Conservation (phyloP, 805 yeast genomes). For the Sungouiella blattae region DNA sequence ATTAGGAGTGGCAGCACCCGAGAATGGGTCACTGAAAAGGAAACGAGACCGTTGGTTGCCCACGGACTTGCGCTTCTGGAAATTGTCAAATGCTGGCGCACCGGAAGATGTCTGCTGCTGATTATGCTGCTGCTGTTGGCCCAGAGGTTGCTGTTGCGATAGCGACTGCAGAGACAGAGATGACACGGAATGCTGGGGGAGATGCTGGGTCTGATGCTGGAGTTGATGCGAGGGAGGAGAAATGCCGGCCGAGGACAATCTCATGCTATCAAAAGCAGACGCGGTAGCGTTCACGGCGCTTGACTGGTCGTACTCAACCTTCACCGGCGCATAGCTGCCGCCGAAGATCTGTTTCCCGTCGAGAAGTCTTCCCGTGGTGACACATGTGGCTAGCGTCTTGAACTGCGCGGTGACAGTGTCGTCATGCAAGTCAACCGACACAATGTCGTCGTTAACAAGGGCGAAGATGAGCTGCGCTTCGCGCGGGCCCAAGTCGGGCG, state of each 20-base stretch:
- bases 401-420: slow-evolving; percentile 31
- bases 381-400: slow-evolving; percentile 35
- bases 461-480: slow-evolving; percentile 69
- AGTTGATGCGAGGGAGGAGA: slow-evolving; percentile 30
- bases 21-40: slow-evolving; percentile 61
- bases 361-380: slow-evolving; percentile 37
- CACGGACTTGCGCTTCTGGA: slow-evolving; percentile 50
- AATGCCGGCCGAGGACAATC: slow-evolving; percentile 25
- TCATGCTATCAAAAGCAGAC: slow-evolving; percentile 23
- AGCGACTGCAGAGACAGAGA: slow-evolving; percentile 5
- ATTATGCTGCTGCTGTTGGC: slow-evolving; percentile 4
- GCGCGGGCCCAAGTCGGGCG: slow-evolving; percentile 59
- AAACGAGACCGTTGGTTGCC: slow-evolving; percentile 65
- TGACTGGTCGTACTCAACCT: slow-evolving; percentile 30
- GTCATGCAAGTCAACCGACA: slow-evolving; percentile 46
- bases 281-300: slow-evolving; percentile 12
- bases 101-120: slow-evolving; percentile 10
- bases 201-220: slow-evolving; percentile 2
- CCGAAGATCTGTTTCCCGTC: slow-evolving; percentile 42
- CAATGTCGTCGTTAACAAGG: slow-evolving; percentile 58
- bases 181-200: slow-evolving; percentile 4
- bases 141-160: neutral
- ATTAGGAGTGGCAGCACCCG: slow-evolving; percentile 15
- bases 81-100: slow-evolving; percentile 9
- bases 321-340: slow-evolving; percentile 30